Percentiles rank a stretch among this genome's conserved stretches.
Evolutionary conservation across 108 stramenopile genomes (phyloP).

Genomic region (Schizochytrium sp.): DNA sequence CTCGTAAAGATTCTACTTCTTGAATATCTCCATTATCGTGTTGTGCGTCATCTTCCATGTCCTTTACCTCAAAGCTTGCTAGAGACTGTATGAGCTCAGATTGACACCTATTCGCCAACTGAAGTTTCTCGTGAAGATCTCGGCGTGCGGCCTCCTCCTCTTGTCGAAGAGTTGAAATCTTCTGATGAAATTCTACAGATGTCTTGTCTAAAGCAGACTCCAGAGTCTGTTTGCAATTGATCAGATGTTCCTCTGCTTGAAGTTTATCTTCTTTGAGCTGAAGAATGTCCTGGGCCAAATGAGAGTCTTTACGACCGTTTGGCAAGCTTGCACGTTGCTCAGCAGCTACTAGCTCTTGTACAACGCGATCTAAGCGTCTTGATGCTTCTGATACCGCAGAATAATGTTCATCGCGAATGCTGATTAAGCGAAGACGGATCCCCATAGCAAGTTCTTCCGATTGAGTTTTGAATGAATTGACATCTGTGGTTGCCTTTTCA

Average conservation of each 20-base stretch:
- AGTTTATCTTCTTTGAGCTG: not conserved
- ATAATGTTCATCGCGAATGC: not conserved
- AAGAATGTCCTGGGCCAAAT: not conserved
- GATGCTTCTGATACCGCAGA: not conserved
- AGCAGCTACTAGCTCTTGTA: not conserved
- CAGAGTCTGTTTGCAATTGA: not conserved
- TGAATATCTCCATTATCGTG: not conserved
- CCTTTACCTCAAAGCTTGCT: not conserved
- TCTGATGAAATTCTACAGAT: not conserved
- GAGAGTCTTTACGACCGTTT: too few species aligned
- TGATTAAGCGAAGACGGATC: not conserved
- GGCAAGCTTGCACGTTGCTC: not conserved
- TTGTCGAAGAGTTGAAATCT: not conserved
- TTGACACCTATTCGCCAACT: not conserved
- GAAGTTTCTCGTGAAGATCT: not conserved
- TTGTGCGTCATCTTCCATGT: not conserved
- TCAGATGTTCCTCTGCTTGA: not conserved
- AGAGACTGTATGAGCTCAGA: slow-evolving; percentile 3
- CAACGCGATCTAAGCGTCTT: not conserved
- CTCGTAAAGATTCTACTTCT: not conserved
- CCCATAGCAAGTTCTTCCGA: not conserved
- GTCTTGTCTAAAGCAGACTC: not conserved
- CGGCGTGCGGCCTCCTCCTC: slow-evolving; percentile 24
- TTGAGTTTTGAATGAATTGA: not conserved
- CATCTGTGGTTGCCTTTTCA: not conserved